A percentile compares a stretch with the other conserved stretches of the same genome.
Evolutionary conservation across 352 stramenopile species (phyloP).

Genomic region (Elongisporangium anandrum): DNA sequence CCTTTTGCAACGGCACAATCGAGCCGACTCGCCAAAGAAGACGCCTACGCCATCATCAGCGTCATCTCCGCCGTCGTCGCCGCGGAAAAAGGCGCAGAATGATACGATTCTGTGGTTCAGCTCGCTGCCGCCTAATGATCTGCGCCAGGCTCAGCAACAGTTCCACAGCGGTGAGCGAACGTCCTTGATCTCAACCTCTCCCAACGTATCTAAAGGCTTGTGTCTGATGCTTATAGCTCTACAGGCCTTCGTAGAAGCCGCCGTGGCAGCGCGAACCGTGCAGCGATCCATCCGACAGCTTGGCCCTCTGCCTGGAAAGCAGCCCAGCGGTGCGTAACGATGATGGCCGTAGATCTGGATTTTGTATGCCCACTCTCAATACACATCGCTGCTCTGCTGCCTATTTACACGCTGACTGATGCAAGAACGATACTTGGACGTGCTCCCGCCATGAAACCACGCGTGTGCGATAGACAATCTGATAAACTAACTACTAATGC

Average conservation of each 20-base stretch:
- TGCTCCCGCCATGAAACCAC: not conserved
- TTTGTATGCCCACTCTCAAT: conserved; percentile 2
- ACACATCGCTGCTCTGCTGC: not conserved
- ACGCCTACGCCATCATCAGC: not conserved
- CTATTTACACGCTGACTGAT: not conserved
- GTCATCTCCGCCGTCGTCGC: not conserved
- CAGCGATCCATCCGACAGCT: conserved; percentile 15
- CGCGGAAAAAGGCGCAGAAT: conserved; percentile 5
- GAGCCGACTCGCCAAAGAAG: not conserved
- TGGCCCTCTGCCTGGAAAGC: not conserved
- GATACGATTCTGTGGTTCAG: conserved; percentile 68
- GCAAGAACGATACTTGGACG: not conserved
- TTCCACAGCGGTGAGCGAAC: conserved; percentile 43
- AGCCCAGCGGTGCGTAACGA: not conserved
- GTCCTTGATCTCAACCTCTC: too few relatives aligned
- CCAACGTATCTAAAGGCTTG: not conserved
- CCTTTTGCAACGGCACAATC: not conserved
- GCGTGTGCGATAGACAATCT: not conserved
- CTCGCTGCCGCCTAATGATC: conserved; percentile 55
- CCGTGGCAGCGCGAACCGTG: conserved; percentile 20
- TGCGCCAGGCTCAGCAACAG: conserved; percentile 58
- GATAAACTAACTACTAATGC: not conserved
- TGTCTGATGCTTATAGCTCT: conserved; percentile 14
- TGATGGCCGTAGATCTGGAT: conserved; percentile 1
- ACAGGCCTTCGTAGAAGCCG: conserved; percentile 29